Base-by-base conservation (phyloP, 495 filamentous ascomycete species). In the Halenospora varia region DNA sequence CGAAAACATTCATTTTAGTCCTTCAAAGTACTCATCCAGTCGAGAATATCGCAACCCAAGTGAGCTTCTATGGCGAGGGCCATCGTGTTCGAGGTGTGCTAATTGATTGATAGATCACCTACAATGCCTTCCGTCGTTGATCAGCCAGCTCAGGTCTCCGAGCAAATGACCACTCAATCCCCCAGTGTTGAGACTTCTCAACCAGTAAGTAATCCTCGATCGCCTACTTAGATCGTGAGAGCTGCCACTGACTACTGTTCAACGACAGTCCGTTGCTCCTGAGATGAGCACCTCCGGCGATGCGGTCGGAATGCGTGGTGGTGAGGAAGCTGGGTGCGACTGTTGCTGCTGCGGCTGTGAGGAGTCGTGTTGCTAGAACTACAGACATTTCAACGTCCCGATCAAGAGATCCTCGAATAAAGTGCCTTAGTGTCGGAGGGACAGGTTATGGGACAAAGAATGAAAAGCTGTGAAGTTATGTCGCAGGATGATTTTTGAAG, bases 361-460 rank as follows among this genome's bases (percentile, higher is more conserved):
- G 3, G 62, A 64, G 54, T n/a, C 35, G 2, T 62, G 61, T 60
- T 23, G 61, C 66, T 48, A 76, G 47, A 49, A 9, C n/a, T 9
- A 17, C 29, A 35, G 4, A 6, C 4, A 6, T 35, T 4, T 35
- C 29, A 35, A 35, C 29, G 29, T 13, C 29, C 4, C 13, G 6
- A 6, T 13, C 29, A 35, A 35, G 29, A 6, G 29, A 13, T 6
- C 13, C 29, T 35, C 29, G 29, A 35, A 35, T 35, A 35, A 4
- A 35, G 29, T 35, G 6, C 29, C n/a, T n/a, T n/a, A n/a, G n/a
- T n/a, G n/a, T n/a, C n/a, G n/a, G n/a, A n/a, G n/a, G n/a, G n/a
- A n/a, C n/a, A n/a, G n/a, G n/a, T n/a, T n/a, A n/a, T n/a, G n/a
- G n/a, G 29, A 35, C 29, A 13, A 35, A 13, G 29, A 35, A n/a